Evolutionary conservation across 495 filamentous ascomycete genomes (phyloP), one percentile per base, ranked within the genome.

Genomic region (Delitschia confertaspora): DNA sequence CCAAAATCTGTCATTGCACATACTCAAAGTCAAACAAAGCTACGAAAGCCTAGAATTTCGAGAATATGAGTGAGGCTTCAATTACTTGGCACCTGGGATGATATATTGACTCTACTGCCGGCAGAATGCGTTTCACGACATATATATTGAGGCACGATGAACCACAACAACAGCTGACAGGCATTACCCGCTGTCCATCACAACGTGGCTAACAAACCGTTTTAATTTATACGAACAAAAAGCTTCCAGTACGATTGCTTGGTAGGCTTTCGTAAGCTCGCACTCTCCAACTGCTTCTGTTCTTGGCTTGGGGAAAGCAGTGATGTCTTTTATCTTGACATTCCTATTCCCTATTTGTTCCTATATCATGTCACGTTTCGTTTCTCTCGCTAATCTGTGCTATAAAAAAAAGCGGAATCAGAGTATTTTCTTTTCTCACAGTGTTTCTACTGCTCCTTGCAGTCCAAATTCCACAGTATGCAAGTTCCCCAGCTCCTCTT

Each of bases 61-160:
- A 4, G 16, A 3, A 14, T 6, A 10, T 17, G 18, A n/a, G 7
- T 19, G 16, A 11, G 7, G 22, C 22, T 29, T 34, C 27, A 23
- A 35, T 51, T 23, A 26, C 31, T 14, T 18, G 27, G 25, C 31
- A 43, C n/a, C n/a, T n/a, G 10, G 42, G 31, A 6, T 19, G 17
- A n/a, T 38, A 42, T 3, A 53, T 53, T 25, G 29, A 9, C 6
- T 20, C 42, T 32, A 31, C 23, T 42, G 43, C 38, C 49, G 49
- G 49, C 38, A 47, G 49, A 53, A 53, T 53, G 13, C 36, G 22
- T 37, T 21, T 21, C 49, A 35, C 42, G 29, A n/a, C 8, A n/a
- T 36, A 2, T 18, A 46, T 34, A 52, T 51, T 51, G 25, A 6
- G 2, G 8, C 22, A 20, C 14, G 19, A 27, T 38, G 38, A 49